phyloP scores from a whole-genome alignment of 2,329 filamentous ascomycete genomes.

The Pyrenochaeta sp. region DNA sequence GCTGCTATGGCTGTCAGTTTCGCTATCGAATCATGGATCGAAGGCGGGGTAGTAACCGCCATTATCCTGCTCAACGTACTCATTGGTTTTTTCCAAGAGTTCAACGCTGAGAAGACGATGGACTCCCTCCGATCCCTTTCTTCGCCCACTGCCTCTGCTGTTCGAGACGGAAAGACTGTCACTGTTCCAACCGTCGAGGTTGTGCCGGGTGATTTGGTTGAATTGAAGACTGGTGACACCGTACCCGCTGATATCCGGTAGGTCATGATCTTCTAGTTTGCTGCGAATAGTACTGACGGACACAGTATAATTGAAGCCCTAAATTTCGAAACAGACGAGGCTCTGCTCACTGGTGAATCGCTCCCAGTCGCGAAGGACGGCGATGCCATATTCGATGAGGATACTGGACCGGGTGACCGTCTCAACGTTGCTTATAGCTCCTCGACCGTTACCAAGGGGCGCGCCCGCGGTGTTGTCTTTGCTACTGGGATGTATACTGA shows the following conservation, averaged over 20 bases:
- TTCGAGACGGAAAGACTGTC: slow-evolving; percentile 63
- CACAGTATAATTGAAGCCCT: slow-evolving; percentile 64
- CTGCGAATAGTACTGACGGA: slow-evolving; percentile 3
- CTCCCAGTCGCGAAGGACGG: slow-evolving; percentile 70
- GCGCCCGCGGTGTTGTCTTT: slow-evolving; percentile 72
- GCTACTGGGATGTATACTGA: slow-evolving; percentile 75
- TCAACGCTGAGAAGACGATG: slow-evolving; percentile 59
- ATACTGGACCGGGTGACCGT: slow-evolving; percentile 71
- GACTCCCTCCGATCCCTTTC: slow-evolving; percentile 55
- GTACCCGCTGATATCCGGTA: slow-evolving; percentile 72
- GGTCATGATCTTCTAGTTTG: slow-evolving; percentile 4
- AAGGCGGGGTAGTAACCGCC: slow-evolving; percentile 57
- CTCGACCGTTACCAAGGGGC: slow-evolving; percentile 73
- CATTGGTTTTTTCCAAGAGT: slow-evolving; percentile 58
- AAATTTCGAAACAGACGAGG: slow-evolving; percentile 79
- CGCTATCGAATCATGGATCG: slow-evolving; percentile 56
- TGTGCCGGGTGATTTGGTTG: slow-evolving; percentile 72
- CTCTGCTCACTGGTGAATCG: slow-evolving; percentile 75
- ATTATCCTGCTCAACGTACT: slow-evolving; percentile 56
- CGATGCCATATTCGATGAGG: slow-evolving; percentile 60
- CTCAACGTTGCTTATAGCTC: slow-evolving; percentile 75
- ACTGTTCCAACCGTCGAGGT: slow-evolving; percentile 65
- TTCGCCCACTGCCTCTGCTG: slow-evolving; percentile 54
- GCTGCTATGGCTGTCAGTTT: slow-evolving; percentile 58
- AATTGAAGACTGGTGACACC: slow-evolving; percentile 70